Percentiles rank a stretch among this genome's conserved stretches.
These are phyloP conservation scores for Trichoderma pleuroti DNA, from an alignment of 2,329 filamentous ascomycete species.

Conservation along the genomic window DNA sequence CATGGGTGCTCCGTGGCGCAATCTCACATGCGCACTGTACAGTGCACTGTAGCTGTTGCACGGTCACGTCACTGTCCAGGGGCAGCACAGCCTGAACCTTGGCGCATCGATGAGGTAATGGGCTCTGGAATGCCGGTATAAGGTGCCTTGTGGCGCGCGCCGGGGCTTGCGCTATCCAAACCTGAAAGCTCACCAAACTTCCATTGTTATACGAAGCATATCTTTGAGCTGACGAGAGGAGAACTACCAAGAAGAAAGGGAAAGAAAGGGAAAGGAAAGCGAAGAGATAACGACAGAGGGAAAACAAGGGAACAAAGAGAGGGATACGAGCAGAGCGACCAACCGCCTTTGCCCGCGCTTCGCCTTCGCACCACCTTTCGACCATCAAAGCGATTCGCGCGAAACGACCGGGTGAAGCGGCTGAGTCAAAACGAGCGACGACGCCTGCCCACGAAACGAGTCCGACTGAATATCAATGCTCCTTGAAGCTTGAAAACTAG, in stretches of 20 bases:
- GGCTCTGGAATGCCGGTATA: background rate
- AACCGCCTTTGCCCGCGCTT: background rate
- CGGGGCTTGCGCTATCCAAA: constrained; percentile 2
- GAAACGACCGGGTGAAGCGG: background rate
- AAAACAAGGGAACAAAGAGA: background rate
- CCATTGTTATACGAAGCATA: background rate
- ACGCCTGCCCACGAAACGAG: background rate
- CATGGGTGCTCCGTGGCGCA: background rate
- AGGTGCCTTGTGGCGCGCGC: constrained; percentile 12
- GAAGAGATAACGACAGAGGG: background rate
- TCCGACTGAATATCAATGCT: background rate
- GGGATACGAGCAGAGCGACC: background rate
- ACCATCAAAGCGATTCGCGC: background rate
- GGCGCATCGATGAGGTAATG: constrained; percentile 15
- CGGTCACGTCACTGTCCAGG: constrained; percentile 14
- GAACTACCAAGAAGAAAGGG: background rate
- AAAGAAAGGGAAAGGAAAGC: background rate
- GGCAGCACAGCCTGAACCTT: background rate
- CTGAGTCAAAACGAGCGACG: background rate
- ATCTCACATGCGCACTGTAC: background rate
- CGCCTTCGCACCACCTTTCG: background rate
- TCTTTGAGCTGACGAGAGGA: background rate
- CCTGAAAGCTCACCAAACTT: background rate
- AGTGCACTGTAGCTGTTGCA: background rate
- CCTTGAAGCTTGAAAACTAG: background rate